A percentile compares a stretch with the other conserved stretches of the same genome.
Conservation (phyloP, 371 early-diverging fungal genomes). For the Actinomucor elegans region DNA sequence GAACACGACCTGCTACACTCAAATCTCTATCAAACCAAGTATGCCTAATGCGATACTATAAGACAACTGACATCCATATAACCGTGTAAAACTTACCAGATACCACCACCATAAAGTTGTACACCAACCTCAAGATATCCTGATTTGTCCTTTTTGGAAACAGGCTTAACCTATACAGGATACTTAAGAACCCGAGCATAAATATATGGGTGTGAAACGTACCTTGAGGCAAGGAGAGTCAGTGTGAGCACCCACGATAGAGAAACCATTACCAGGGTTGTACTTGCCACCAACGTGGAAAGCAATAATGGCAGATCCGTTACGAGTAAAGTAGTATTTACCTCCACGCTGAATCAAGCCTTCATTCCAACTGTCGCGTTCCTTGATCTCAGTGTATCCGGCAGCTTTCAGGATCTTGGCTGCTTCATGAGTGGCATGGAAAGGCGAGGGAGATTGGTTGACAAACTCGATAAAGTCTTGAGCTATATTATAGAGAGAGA, state of each 20-base stretch:
- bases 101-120: slow-evolving; percentile 91
- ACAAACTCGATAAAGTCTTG: slow-evolving; percentile 81
- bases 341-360: slow-evolving; percentile 70
- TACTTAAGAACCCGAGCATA: no score
- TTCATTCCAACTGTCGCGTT: slow-evolving; percentile 80
- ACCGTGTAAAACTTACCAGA: slow-evolving; percentile 61
- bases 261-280: slow-evolving; percentile 72
- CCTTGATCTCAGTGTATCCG: slow-evolving; percentile 86
- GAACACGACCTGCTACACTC: slow-evolving; percentile 89
- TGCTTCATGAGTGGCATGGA: slow-evolving; percentile 88
- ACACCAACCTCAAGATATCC: slow-evolving; percentile 93
- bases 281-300: slow-evolving; percentile 92
- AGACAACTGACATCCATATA: slow-evolving; percentile 48
- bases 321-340: slow-evolving; percentile 95
- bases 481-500: slow-evolving; percentile 2
- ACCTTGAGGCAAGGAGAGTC: slow-evolving; percentile 97
- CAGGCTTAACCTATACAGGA: slow-evolving; percentile 77
- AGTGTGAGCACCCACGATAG: slow-evolving; percentile 94
- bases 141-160: slow-evolving; percentile 80
- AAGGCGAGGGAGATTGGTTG: slow-evolving; percentile 90
- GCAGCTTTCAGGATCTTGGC: slow-evolving; percentile 63
- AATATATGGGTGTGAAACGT: slow-evolving; percentile 24
- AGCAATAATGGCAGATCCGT: slow-evolving; percentile 87
- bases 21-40: slow-evolving; percentile 98
- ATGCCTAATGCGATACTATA: slow-evolving; percentile 72